Base-by-base conservation (phyloP, 345 rosid species). In the Eucalyptus virginea region DNA sequence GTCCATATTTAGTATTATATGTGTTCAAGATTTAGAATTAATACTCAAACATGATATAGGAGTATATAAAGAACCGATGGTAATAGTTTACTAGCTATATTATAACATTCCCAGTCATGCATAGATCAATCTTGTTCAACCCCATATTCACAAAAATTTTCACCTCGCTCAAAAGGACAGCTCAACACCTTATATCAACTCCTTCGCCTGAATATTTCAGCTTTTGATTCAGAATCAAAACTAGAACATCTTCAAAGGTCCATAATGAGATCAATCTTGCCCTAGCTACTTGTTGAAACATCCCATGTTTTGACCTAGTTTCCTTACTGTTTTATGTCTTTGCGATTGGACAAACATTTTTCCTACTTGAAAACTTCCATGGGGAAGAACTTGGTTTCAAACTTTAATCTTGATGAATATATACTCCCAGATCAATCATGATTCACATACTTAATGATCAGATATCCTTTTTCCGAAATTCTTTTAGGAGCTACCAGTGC, bases 401-500 rank as follows among this genome's bases (percentile, higher is more conserved):
- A 77, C 83, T 37, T 77, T 37, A 37, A 19, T 37, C 83, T 77
- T 21, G 83, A 37, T 37, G 83, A 77, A 37, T 77, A 21, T 77
- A 11, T 77, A 37, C 83, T 19, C 42, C 83, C 47, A 77, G 45
- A 37, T 37, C 83, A 37, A 37, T 77, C 28, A 21, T 65, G 21
- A 65, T n/a, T 65, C 77, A n/a, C 4, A 65, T 65, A 7, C 48
- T 85, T 44, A 45, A 30, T 86, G 87, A 86, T n/a, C 16, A 86
- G 87, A 17, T 14, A 23, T 86, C 58, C 60, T 86, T 18, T 28
- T 24, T 86, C 28, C 26, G 52, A 88, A 52, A 40, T 72, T 28
- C 21, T 48, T 86, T 7, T 45, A 90, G 91, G 91, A 90, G 58
- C 86, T 90, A 5, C 90, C 90, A 21, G 81, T 86, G 45, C 91